Percentiles rank a stretch among this genome's conserved stretches.
phyloP scores from a whole-genome alignment of 371 early-diverging fungal species.

The Nematocida sp. region DNA sequence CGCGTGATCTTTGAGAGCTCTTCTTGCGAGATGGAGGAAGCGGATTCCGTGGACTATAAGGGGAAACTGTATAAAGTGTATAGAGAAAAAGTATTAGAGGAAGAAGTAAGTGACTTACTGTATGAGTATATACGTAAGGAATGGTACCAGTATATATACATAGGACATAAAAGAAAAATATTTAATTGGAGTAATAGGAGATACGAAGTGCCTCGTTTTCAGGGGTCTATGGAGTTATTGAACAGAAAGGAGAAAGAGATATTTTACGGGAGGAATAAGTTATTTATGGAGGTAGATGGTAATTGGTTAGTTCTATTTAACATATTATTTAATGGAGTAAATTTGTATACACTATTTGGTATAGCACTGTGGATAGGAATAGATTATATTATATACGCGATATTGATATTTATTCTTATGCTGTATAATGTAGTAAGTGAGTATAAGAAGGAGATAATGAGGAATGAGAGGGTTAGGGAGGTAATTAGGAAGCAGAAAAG shows the following conservation, averaged over 20 bases:
- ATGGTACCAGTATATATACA: constrained; percentile 6
- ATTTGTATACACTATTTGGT: constrained; percentile 57
- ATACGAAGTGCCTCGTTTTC: constrained; percentile 6
- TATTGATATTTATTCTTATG: constrained; percentile 55
- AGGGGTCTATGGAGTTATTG: constrained; percentile 1
- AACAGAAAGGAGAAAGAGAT: constrained; percentile 53
- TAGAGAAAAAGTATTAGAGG: constrained; percentile 27
- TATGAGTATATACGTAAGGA: constrained; percentile 32
- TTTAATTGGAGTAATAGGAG: constrained; percentile 20
- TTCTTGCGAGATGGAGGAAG: constrained; percentile 15
- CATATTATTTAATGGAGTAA: constrained; percentile 24
- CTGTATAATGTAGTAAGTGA: constrained; percentile 52
- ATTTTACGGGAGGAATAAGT: constrained; percentile 62
- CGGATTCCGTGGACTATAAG: constrained; percentile 41
- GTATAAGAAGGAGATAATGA: constrained; percentile 38
- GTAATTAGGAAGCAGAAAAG: constrained; percentile 24
- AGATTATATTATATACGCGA: constrained; percentile 59
- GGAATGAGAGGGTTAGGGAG: constrained; percentile 37
- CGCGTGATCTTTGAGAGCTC: constrained; percentile 40
- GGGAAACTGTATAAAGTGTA: constrained; percentile 26
- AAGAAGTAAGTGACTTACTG: constrained; percentile 25
- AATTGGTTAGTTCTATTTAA: constrained; percentile 43
- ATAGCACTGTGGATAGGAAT: constrained; percentile 56
- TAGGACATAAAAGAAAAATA: constrained; percentile 3
- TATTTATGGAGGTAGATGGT: not conserved